Conservation (phyloP, 768 basidiomycete species). For the Naematelia encephala region DNA sequence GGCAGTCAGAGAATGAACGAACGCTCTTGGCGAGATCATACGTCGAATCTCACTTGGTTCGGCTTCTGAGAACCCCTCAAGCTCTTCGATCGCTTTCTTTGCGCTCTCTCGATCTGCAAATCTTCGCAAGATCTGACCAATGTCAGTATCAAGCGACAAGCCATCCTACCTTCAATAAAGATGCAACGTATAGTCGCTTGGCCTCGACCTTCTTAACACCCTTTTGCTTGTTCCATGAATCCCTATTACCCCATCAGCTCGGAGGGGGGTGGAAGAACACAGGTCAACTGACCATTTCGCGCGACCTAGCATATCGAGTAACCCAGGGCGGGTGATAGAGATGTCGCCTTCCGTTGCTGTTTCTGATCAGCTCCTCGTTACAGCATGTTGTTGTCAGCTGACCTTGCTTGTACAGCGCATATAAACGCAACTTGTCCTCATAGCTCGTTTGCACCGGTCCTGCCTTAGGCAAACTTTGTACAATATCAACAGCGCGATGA, state of each 20-base stretch:
- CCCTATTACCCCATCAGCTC: slow-evolving; percentile 54
- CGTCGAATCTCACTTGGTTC: background rate
- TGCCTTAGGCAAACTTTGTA: slow-evolving; percentile 85
- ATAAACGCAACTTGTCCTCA: slow-evolving; percentile 91
- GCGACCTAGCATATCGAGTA: slow-evolving; percentile 85
- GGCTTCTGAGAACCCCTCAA: background rate
- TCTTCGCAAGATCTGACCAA: background rate
- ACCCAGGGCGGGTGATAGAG: slow-evolving; percentile 68
- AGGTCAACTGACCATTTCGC: slow-evolving; percentile 73
- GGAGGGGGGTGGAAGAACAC: background rate
- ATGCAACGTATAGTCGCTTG: slow-evolving; percentile 84
- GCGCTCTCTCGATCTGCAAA: background rate
- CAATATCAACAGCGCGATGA: slow-evolving; percentile 88
- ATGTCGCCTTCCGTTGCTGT: slow-evolving; percentile 92
- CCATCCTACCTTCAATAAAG: slow-evolving; percentile 56
- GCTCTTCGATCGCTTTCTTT: background rate
- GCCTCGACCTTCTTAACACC: slow-evolving; percentile 75
- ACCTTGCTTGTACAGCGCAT: slow-evolving; percentile 97
- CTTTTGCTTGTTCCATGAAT: slow-evolving; percentile 80
- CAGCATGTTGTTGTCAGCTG: slow-evolving; percentile 9
- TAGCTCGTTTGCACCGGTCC: slow-evolving; percentile 94
- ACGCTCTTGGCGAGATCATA: too few relatives aligned
- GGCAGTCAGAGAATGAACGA: background rate
- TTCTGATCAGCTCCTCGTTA: background rate
- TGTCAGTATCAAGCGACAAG: background rate